Base-by-base conservation (phyloP, 257 asterid species). In the Fraxinus anomala region DNA sequence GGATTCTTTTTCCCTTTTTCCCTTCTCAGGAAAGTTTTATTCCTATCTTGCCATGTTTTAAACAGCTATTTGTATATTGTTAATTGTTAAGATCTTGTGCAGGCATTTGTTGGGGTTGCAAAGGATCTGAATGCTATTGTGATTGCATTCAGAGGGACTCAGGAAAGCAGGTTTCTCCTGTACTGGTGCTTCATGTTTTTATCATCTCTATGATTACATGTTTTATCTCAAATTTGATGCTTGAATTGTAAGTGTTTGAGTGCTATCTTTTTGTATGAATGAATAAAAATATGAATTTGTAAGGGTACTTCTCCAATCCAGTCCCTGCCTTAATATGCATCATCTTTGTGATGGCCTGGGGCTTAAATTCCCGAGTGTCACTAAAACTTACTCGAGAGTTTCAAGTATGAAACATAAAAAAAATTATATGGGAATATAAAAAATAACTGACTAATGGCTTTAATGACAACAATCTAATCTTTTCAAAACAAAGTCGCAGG, bases 131-230 rank as follows among this genome's bases (percentile, higher is more conserved):
- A 96, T 67, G 87, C 99, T 54, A 80, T 77, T 70, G 96, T 96
- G 56, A 87, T 96, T 88, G 97, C 99, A 66, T 93, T 96, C 82
- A 86, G 98, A 86, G 99, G 99, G 80, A 96, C 99, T 68, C 98
- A 93, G 82, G 98, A 87, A 80, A 80, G 63, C 87, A 93, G 98
- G 99, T 93, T 80, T 76, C 75, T 42, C 73, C 49, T 79, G 19
- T 80, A 36, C 47, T 77, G 68, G 68, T 72, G 77, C 61, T 80
- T 70, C 34, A 39, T 82, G 72, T 51, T 79, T 77, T 61, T 80
- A 31, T 73, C 68, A 3, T 83, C 80, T 80, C 59, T 13, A 5
- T 61, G 34, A 24, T 66, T 59, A n/a, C 30, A 63, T 80, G 23
- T 83, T 77, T 40, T 70, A 66, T 21, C 75, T 36, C 17, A 33